A percentile compares a stretch with the other conserved stretches of the same genome.
These are phyloP conservation scores for Nicotiana otophora DNA, from an alignment of 257 asterid species.

Conservation along the genomic window DNA sequence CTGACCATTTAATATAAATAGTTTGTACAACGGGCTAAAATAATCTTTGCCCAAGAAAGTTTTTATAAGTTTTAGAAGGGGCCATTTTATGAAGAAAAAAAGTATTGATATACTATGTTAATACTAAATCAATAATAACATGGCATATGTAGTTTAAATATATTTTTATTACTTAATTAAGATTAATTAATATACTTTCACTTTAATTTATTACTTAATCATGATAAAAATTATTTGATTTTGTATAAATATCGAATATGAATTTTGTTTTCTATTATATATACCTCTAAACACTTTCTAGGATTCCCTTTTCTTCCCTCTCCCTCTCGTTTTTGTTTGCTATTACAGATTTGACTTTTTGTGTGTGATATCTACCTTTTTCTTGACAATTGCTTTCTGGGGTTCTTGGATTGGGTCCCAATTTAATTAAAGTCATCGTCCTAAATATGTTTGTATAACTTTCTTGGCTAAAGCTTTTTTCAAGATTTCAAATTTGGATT, in stretches of 20 bases:
- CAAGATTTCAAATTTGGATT: neutral
- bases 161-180: neutral
- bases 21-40: too few relatives aligned
- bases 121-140: neutral
- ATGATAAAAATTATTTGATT: neutral
- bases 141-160: neutral
- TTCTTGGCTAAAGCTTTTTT: conserved; percentile 15
- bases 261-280: neutral
- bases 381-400: conserved; percentile 4
- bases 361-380: conserved; percentile 11
- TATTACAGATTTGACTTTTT: conserved; percentile 30
- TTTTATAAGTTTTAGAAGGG: too few relatives aligned
- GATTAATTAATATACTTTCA: neutral
- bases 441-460: conserved; percentile 1
- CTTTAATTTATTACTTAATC: neutral
- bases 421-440: conserved; percentile 6
- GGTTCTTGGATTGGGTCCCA: conserved; percentile 26
- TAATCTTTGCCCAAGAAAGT: too few relatives aligned
- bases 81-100: too few relatives aligned
- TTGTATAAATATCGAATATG: neutral
- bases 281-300: neutral
- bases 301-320: conserved; percentile 11
- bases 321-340: conserved; percentile 2
- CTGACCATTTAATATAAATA: too few relatives aligned
- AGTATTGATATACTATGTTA: too few relatives aligned